These are phyloP conservation scores for Cyclotella choctawhatcheeana DNA, from an alignment of 108 stramenopile species.

Conservation along the genomic window DNA sequence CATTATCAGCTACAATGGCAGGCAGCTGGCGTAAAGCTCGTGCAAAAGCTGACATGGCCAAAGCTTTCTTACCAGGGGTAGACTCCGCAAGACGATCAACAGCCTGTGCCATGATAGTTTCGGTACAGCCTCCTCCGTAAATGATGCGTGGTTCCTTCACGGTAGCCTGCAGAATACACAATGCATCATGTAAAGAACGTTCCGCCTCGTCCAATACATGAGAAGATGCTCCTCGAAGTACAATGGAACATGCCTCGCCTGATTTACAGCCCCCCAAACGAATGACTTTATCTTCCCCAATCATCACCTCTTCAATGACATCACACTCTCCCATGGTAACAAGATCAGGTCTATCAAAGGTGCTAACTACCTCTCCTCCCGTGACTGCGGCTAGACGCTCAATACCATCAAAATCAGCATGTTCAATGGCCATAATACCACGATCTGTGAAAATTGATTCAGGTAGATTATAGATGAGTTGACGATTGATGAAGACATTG, in stretches of 20 bases:
- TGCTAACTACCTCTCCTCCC: slow-evolving; percentile 96
- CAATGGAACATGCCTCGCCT: slow-evolving; percentile 97
- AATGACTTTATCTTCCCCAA: slow-evolving; percentile 98
- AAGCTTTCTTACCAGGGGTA: slow-evolving; percentile 96
- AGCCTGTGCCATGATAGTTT: slow-evolving; percentile 92
- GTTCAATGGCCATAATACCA: slow-evolving; percentile 99
- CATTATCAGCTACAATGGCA: slow-evolving; percentile 98
- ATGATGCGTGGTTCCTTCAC: slow-evolving; percentile 95
- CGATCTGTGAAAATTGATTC: slow-evolving; percentile 96
- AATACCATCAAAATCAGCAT: slow-evolving; percentile 99
- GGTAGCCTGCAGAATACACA: slow-evolving; percentile 94
- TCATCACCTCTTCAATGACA: slow-evolving; percentile 90
- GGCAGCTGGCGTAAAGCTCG: slow-evolving; percentile 95
- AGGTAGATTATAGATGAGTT: slow-evolving; percentile 99
- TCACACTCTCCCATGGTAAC: slow-evolving; percentile 95
- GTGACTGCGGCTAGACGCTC: slow-evolving; percentile 97
- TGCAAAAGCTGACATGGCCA: slow-evolving; percentile 99
- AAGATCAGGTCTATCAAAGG: slow-evolving; percentile 98
- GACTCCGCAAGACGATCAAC: slow-evolving; percentile 88
- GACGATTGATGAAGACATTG: slow-evolving; percentile 99
- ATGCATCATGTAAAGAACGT: slow-evolving; percentile 97
- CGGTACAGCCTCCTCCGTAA: slow-evolving; percentile 97
- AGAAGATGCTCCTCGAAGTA: slow-evolving; percentile 94
- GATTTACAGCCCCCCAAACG: slow-evolving; percentile 94
- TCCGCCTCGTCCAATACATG: slow-evolving; percentile 98